Percentiles rank a stretch among this genome's conserved stretches.
Evolutionary conservation across 179 eudicot species (phyloP).

Genomic region (Carnegiea gigantea): DNA sequence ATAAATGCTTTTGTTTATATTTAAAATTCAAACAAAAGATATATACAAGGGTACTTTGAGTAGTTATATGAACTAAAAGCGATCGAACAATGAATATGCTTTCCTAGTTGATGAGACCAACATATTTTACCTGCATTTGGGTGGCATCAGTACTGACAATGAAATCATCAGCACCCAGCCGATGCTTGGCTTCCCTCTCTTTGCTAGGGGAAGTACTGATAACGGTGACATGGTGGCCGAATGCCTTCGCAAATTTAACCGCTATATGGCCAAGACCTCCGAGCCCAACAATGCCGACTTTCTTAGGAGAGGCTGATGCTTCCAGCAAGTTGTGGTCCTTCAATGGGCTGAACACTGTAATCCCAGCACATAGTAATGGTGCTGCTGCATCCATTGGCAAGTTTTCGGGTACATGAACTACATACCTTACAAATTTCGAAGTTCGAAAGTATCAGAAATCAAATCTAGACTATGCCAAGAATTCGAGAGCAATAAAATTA

Average conservation of each 20-base stretch:
- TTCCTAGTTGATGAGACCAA: too few species aligned
- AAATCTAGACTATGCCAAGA: too few species aligned
- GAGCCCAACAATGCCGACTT: constrained; percentile 66
- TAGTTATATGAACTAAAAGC: too few species aligned
- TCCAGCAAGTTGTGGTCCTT: constrained; percentile 58
- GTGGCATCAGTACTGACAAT: constrained; percentile 50
- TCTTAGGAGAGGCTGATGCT: constrained; percentile 34
- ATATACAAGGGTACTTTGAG: too few species aligned
- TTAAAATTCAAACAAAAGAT: too few species aligned
- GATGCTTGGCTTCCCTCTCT: constrained; percentile 54
- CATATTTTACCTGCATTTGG: constrained; percentile 61
- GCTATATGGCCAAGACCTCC: constrained; percentile 89
- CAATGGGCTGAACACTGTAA: constrained; percentile 69
- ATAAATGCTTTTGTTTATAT: too few species aligned
- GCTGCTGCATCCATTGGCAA: constrained; percentile 77
- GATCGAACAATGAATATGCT: too few species aligned
- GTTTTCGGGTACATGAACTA: constrained; percentile 64
- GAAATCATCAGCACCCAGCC: constrained; percentile 70
- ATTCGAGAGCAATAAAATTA: too few species aligned
- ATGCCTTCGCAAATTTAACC: constrained; percentile 75
- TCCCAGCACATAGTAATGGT: constrained; percentile 78
- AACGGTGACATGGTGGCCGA: constrained; percentile 73
- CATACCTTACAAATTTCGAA: constrained; percentile 42
- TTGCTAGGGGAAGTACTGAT: constrained; percentile 83
- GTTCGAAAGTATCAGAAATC: not conserved